These are phyloP conservation scores for Candida sphagnicola DNA, from an alignment of 805 yeast species.

Conservation along the genomic window DNA sequence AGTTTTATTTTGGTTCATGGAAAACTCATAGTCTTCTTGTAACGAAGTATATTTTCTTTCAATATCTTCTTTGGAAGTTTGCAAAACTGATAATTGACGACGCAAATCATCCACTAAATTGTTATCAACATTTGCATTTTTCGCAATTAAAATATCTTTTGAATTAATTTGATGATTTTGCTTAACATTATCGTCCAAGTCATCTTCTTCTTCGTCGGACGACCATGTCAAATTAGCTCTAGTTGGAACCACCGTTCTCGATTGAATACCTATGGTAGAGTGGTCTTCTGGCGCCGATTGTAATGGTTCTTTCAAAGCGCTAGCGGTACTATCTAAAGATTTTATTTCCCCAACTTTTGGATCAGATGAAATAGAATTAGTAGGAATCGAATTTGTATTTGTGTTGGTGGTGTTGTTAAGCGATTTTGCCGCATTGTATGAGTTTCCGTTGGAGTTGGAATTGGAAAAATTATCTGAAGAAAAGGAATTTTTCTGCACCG, in stretches of 20 bases:
- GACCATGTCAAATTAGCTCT: slow-evolving; percentile 87
- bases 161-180: background rate
- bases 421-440: too few relatives aligned
- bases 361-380: background rate
- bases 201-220: slow-evolving; percentile 70
- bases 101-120: slow-evolving; percentile 22
- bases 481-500: background rate
- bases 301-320: too few relatives aligned
- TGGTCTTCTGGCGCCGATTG: slow-evolving; percentile 2
- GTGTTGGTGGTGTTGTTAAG: too few relatives aligned
- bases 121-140: background rate
- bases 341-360: background rate
- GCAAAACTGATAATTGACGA: slow-evolving; percentile 25
- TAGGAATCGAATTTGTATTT: background rate
- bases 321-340: background rate
- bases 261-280: slow-evolving; percentile 43
- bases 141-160: background rate
- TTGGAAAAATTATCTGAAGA: background rate
- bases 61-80: slow-evolving; percentile 10
- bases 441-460: background rate
- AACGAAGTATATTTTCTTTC: slow-evolving; percentile 16
- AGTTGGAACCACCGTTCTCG: slow-evolving; percentile 75
- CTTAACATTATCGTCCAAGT: background rate
- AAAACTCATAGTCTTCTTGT: slow-evolving; percentile 19
- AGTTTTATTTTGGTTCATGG: slow-evolving; percentile 16